These are phyloP conservation scores for Huiozyma naganishii DNA, from an alignment of 805 yeast species.

Conservation along the genomic window DNA sequence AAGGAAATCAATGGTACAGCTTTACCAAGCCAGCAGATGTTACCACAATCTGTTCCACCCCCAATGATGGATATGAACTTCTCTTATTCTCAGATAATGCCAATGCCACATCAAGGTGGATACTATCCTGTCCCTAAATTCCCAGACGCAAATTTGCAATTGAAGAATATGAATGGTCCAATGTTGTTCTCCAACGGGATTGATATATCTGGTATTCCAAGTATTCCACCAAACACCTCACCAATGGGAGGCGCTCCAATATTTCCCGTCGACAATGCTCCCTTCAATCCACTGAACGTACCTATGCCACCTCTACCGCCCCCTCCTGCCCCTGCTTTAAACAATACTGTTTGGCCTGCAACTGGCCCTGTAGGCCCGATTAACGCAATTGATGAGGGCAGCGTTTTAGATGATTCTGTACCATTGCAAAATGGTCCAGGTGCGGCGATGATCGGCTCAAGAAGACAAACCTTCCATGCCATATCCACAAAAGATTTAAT, in stretches of 20 bases:
- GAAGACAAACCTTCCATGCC: slow-evolving; percentile 28
- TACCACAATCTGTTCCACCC: slow-evolving; percentile 7
- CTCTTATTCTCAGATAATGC: slow-evolving; percentile 27
- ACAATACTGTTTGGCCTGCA: slow-evolving; percentile 13
- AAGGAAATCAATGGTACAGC: neutral
- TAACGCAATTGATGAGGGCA: slow-evolving; percentile 5
- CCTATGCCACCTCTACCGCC: slow-evolving; percentile 4
- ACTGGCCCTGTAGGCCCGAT: slow-evolving; percentile 2
- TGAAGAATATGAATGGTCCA: slow-evolving; percentile 3
- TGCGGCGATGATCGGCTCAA: slow-evolving; percentile 11
- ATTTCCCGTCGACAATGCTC: slow-evolving; percentile 3
- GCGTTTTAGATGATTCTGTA: slow-evolving; percentile 3
- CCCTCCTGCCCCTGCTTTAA: neutral
- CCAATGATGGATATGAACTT: slow-evolving; percentile 26
- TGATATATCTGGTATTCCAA: slow-evolving; percentile 11
- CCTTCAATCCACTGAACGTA: slow-evolving; percentile 1
- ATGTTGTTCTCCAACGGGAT: slow-evolving; percentile 10
- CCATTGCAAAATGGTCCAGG: slow-evolving; percentile 3
- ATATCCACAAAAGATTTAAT: slow-evolving; percentile 18
- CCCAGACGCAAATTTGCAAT: slow-evolving; percentile 6
- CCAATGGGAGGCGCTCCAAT: slow-evolving; percentile 2
- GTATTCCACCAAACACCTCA: slow-evolving; percentile 1
- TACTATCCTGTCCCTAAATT: slow-evolving; percentile 19
- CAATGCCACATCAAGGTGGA: slow-evolving; percentile 20
- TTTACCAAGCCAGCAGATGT: neutral